Percentiles rank a stretch among this genome's conserved stretches.
Conservation (phyloP, 2,329 filamentous ascomycete species). For the Fusarium albidum region DNA sequence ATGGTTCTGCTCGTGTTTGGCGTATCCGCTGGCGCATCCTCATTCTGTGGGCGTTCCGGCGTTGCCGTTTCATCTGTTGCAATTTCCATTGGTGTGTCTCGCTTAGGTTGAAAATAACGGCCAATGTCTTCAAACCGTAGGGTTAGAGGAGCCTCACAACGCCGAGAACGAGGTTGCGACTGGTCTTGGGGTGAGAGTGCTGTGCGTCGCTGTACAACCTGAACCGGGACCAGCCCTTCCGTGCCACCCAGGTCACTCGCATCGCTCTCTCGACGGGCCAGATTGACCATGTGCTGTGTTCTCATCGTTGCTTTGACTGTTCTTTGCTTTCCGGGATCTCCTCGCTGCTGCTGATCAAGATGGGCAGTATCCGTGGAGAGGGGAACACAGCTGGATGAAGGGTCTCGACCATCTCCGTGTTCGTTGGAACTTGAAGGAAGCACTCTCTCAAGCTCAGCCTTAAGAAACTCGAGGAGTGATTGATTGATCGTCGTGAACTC, state of each 20-base stretch:
- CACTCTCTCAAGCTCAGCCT: conserved; percentile 14
- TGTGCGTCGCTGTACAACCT: conserved; percentile 31
- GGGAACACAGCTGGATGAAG: neutral
- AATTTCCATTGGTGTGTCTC: conserved; percentile 43
- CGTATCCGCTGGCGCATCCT: conserved; percentile 9
- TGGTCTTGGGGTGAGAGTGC: conserved; percentile 6
- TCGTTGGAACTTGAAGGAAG: conserved; percentile 1
- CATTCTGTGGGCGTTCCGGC: conserved; percentile 17
- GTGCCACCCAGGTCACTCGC: conserved; percentile 40
- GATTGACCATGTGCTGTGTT: conserved; percentile 43
- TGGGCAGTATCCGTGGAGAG: neutral
- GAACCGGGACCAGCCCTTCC: conserved; percentile 35
- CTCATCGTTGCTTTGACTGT: conserved; percentile 37
- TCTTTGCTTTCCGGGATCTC: neutral
- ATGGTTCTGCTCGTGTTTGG: conserved; percentile 13
- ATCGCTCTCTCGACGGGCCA: conserved; percentile 44
- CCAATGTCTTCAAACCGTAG: conserved; percentile 40
- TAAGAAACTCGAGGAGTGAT: conserved; percentile 22
- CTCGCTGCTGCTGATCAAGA: neutral
- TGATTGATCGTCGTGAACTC: conserved; percentile 4
- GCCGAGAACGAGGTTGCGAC: conserved; percentile 2
- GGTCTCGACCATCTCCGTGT: neutral
- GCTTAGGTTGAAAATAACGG: conserved; percentile 41
- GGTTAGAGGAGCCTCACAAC: conserved; percentile 8
- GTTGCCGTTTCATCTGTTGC: conserved; percentile 47